Evolutionary conservation across 2,329 filamentous ascomycete species (phyloP), one percentile per base, ranked within the genome.

Genomic region (Microdochium trichocladiopsis): DNA sequence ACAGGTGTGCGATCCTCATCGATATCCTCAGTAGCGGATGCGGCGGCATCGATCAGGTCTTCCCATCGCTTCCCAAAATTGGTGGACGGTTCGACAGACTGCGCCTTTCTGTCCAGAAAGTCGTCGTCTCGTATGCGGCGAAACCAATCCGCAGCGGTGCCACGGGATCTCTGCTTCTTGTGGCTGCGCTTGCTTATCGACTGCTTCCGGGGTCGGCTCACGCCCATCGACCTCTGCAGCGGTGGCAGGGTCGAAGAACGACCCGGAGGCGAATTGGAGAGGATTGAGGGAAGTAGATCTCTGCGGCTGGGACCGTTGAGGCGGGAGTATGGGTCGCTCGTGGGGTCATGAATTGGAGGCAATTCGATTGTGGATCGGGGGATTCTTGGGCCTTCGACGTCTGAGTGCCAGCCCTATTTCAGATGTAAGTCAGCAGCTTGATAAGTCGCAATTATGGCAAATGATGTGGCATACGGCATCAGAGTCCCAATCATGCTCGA

Each of bases 41-140:
- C 91, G 51, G 80, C 93, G 50, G 93, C 93, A 69, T 96, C 92
- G 58, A 97, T 95, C 55, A 97, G 78, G 69, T 97, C 93, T 69
- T 96, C 90, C 94, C 93, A 97, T 62, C 93, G 81, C 72, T 94
- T 95, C 58, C 90, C 91, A 70, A 88, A 88, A 54, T 88, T 86
- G 21, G 82, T 84, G 52, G 86, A 82, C 23, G 92, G 91, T 69
- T 96, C 93, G 43, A 89, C 89, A 16, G 90, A 95, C 59, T 88
- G 81, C 52, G 90, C 89, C 71, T 96, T 95, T 56, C 89, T 82
- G 61, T 90, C 84, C 57, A 90, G 76, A 56, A 87, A 80, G 52
- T 82, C 78, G 47, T 82, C 78, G 56, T 82, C 80, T 57, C 82
- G 79, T 22, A 82, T 76, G 45, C 78, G 72, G 25, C 77, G 76